A percentile compares a stretch with the other conserved stretches of the same genome.
phyloP scores from a whole-genome alignment of 139 green algal species.

The Yamagishiella unicocca region DNA sequence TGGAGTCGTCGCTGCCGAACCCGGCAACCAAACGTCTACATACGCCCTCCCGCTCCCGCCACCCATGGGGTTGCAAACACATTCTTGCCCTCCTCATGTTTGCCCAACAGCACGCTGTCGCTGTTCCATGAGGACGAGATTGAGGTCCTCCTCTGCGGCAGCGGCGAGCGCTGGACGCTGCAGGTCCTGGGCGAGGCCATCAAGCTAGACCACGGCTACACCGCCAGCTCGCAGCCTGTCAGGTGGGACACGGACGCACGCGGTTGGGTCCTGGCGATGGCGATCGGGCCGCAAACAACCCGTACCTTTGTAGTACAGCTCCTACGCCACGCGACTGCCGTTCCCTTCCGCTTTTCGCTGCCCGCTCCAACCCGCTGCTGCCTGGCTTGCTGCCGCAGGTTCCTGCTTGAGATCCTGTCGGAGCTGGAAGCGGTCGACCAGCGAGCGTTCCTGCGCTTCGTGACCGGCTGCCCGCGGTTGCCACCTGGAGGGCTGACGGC shows the following conservation, averaged over 20 bases:
- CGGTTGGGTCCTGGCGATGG: too few relatives aligned
- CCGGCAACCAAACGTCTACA: too few relatives aligned
- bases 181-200: slow-evolving; percentile 86
- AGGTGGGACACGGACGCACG: slow-evolving; percentile 6
- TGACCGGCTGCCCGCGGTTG: slow-evolving; percentile 94
- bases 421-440: slow-evolving; percentile 91
- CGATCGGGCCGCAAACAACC: too few relatives aligned
- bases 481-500: slow-evolving; percentile 92
- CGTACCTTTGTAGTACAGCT: too few relatives aligned
- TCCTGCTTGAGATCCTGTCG: slow-evolving; percentile 90
- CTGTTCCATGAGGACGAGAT: slow-evolving; percentile 95
- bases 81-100: too few relatives aligned
- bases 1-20: too few relatives aligned
- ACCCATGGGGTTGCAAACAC: too few relatives aligned
- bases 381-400: not conserved
- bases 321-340: too few relatives aligned
- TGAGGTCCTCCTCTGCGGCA: slow-evolving; percentile 94
- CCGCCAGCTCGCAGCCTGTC: slow-evolving; percentile 60
- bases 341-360: not conserved
- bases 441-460: slow-evolving; percentile 96
- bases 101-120: slow-evolving; percentile 17
- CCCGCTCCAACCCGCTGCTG: not conserved
- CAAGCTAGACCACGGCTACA: slow-evolving; percentile 98
- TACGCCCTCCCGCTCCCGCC: too few relatives aligned
- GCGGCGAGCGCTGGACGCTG: slow-evolving; percentile 87